Percentiles rank a stretch among this genome's conserved stretches.
These are phyloP conservation scores for Sugiyamaella xylanicola DNA, from an alignment of 1,139 yeast species.

Conservation along the genomic window DNA sequence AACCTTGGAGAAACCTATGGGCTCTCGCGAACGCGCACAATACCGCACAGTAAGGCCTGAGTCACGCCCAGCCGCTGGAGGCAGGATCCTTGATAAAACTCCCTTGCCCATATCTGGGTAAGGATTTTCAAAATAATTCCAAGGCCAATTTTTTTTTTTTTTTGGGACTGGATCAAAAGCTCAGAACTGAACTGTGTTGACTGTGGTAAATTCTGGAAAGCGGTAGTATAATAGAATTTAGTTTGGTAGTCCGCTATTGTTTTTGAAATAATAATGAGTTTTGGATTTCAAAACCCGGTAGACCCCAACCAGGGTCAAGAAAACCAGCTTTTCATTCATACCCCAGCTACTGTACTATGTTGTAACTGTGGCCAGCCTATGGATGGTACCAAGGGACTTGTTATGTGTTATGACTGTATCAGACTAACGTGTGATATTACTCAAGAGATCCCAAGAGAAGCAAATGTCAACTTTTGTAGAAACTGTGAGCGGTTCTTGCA, in stretches of 20 bases:
- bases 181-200: too few relatives aligned
- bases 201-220: too few relatives aligned
- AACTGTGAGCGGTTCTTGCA: slow-evolving; percentile 95
- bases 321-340: slow-evolving; percentile 24
- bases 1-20: too few relatives aligned
- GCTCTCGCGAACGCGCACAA: too few relatives aligned
- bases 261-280: slow-evolving; percentile 2
- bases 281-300: slow-evolving; percentile 11
- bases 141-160: slow-evolving; percentile 10
- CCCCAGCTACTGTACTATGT: slow-evolving; percentile 72
- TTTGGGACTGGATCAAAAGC: background rate
- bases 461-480: slow-evolving; percentile 89
- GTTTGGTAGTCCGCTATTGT: too few relatives aligned
- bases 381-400: slow-evolving; percentile 90
- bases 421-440: slow-evolving; percentile 92
- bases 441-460: slow-evolving; percentile 94
- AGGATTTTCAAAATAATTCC: slow-evolving; percentile 4
- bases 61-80: too few relatives aligned
- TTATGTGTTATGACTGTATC: slow-evolving; percentile 97
- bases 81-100: too few relatives aligned
- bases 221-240: too few relatives aligned
- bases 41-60: too few relatives aligned
- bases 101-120: slow-evolving; percentile 17
- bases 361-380: slow-evolving; percentile 98
- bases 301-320: slow-evolving; percentile 18